A percentile compares a stretch with the other conserved stretches of the same genome.
Evolutionary conservation across 352 stramenopile species (phyloP).

Genomic region (Aphanomyces stellatus): DNA sequence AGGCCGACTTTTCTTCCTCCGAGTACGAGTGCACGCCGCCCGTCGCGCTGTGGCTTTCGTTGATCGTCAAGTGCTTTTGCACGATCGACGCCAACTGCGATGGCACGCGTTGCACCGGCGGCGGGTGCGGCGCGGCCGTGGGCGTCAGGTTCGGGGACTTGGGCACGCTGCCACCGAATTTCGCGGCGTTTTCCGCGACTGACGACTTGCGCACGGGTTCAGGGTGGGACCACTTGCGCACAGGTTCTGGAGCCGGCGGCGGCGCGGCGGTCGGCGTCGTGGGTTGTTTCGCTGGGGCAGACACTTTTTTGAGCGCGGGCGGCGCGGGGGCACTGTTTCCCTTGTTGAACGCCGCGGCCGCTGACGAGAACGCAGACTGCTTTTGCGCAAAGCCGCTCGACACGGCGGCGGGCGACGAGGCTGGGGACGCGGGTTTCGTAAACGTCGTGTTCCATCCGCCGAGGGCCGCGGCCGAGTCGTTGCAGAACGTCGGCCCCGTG

Average conservation of each 20-base stretch:
- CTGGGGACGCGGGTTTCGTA: slow-evolving; percentile 37
- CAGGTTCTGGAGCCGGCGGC: slow-evolving; percentile 23
- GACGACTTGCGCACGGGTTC: slow-evolving; percentile 8
- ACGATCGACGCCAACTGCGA: slow-evolving; percentile 16
- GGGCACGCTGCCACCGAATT: background rate
- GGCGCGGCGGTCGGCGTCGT: background rate
- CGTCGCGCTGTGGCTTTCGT: slow-evolving; percentile 69
- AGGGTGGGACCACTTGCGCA: no score
- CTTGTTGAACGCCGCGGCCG: slow-evolving; percentile 16
- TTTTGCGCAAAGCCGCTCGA: slow-evolving; percentile 21
- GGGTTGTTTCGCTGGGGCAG: background rate
- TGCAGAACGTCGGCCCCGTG: slow-evolving; percentile 15
- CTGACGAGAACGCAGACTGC: background rate
- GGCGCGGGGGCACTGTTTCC: slow-evolving; percentile 2
- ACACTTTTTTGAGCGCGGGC: background rate
- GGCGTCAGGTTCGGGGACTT: background rate
- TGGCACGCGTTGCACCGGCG: background rate
- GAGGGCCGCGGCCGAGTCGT: background rate
- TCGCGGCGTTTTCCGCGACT: slow-evolving; percentile 6
- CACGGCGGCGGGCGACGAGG: slow-evolving; percentile 24
- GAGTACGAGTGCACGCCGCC: slow-evolving; percentile 82
- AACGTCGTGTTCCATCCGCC: slow-evolving; percentile 19
- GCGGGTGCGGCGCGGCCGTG: background rate
- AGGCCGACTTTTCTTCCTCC: slow-evolving; percentile 84
- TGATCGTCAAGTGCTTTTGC: slow-evolving; percentile 38